Conservation (phyloP, 495 filamentous ascomycete genomes). For the Podospora tetraspora region DNA sequence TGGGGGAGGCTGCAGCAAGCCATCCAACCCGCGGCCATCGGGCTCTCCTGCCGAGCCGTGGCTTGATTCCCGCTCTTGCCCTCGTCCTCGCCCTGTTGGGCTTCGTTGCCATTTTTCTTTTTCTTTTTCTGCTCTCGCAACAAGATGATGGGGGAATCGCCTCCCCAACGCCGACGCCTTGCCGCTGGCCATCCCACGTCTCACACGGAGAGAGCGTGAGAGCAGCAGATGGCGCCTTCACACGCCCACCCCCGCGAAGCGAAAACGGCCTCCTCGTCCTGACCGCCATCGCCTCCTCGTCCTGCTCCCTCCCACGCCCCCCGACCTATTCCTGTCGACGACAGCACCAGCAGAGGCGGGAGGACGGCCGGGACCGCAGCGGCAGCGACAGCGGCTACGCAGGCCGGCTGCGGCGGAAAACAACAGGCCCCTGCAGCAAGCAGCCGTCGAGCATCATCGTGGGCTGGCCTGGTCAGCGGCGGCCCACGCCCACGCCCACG, state of each 20-base stretch:
- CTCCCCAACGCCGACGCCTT: background rate
- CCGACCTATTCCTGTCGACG: background rate
- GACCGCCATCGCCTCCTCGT: background rate
- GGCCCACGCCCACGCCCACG: background rate
- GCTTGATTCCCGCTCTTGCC: background rate
- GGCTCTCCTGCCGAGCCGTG: slow-evolving; percentile 9
- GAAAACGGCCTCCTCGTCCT: background rate
- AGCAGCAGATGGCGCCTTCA: background rate
- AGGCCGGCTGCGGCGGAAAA: slow-evolving; percentile 3
- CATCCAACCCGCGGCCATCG: background rate
- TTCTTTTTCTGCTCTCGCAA: slow-evolving; percentile 7
- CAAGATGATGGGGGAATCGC: slow-evolving; percentile 4
- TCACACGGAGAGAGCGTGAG: background rate
- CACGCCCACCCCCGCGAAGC: background rate
- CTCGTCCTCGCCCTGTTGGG: slow-evolving; percentile 7
- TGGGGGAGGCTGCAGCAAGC: background rate
- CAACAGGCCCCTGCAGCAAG: slow-evolving; percentile 11
- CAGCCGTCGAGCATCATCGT: background rate
- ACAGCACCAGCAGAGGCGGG: background rate
- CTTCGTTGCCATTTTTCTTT: background rate
- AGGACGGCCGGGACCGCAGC: slow-evolving; percentile 10
- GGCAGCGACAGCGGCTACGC: slow-evolving; percentile 3
- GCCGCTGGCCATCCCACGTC: slow-evolving; percentile 2
- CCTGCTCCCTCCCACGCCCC: background rate
- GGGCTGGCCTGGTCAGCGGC: slow-evolving; percentile 1